Evolutionary conservation across 2,329 filamentous ascomycete species (phyloP), one percentile per base, ranked within the genome.

Genomic region (Rhinocladiella similis): DNA sequence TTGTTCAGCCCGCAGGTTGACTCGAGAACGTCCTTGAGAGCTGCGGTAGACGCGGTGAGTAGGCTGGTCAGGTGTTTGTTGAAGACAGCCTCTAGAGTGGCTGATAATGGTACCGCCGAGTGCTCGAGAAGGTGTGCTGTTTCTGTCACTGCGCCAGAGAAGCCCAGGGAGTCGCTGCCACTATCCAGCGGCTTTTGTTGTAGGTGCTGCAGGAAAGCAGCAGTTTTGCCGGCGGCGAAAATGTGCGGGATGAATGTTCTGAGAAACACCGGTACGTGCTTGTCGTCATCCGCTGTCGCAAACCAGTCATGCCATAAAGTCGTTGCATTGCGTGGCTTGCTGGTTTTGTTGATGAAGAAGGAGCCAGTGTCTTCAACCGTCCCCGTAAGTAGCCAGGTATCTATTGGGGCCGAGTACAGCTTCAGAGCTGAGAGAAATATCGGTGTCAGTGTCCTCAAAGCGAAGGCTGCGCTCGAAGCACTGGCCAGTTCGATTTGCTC

Each of bases 31-130:
- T 55, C 43, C 79, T 75, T 18, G 84, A 27, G 86, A 78, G 19
- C 83, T 83, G 65, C 92, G 86, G 67, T 91, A 14, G 51, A 41
- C 3, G 41, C 46, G 25, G 45, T 27, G 14, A 66, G 57, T 7
- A 59, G 89, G 69, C 82, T 85, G 60, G 86, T 78, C 54, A 97
- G 87, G 85, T 92, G 91, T n/a, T 73, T 75, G 46, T 87, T 81
- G 64, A 97, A 90, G 0, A 86, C 82, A 3, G 79, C 73, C 47
- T 83, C 81, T 60, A 97, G 90, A 1, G 91, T 77, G 62, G 92
- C 88, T 0, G 88, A 79, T 50, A 78, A 77, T 0, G 75, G 73
- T 19, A 59, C 27, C 20, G 55, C 43, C n/a, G 56, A 62, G n/a
- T 20, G 33, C 10, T 41, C 29, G 7, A 54, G 27, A 20, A 62